Evolutionary conservation across 306 rosid species (phyloP), one percentile per base, ranked within the genome.

Genomic region (Datisca glomerata): DNA sequence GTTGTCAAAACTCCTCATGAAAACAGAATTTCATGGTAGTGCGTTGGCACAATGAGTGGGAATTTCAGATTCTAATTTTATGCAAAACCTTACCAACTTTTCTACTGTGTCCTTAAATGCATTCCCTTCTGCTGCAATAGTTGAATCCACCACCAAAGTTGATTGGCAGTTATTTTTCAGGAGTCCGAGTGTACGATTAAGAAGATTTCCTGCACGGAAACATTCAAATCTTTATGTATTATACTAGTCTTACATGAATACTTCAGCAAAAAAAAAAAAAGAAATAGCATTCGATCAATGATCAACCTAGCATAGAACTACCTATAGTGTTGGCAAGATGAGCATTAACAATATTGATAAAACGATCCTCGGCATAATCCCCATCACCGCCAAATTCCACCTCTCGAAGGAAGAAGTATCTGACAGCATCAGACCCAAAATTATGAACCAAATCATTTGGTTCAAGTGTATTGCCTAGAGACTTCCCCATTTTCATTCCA

Each of bases 401-500:
- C 75, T 83, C 98, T 68, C 75, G 66, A 41, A 89, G 64, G 79
- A 89, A 89, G 79, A 89, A 89, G 77, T 89, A 89, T 67, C 98
- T 68, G 31, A 89, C 79, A 2, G 98, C 95, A 58, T 89, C 98
- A 22, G 83, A 45, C 29, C 98, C 98, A 7, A 89, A 89, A 62
- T 56, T 83, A 21, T 55, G 42, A 49, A 89, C 93, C 80, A 84
- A 71, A 46, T 89, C 91, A 20, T 77, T 84, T 56, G 98, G 95
- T 66, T 84, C 98, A 52, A 80, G 85, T n/a, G 95, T 89, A 68
- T 89, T 89, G 37, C 98, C 98, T 21, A 84, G 66, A 5, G 98
- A 74, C 59, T 89, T 83, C 45, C 98, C 98, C 98, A 89, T 84
- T 73, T 89, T 89, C 98, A 80, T 65, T 58, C 98, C 98, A 77